These are phyloP conservation scores for Microstroma glucosiphilum DNA, from an alignment of 1,284 basidiomycete genomes.

Conservation along the genomic window DNA sequence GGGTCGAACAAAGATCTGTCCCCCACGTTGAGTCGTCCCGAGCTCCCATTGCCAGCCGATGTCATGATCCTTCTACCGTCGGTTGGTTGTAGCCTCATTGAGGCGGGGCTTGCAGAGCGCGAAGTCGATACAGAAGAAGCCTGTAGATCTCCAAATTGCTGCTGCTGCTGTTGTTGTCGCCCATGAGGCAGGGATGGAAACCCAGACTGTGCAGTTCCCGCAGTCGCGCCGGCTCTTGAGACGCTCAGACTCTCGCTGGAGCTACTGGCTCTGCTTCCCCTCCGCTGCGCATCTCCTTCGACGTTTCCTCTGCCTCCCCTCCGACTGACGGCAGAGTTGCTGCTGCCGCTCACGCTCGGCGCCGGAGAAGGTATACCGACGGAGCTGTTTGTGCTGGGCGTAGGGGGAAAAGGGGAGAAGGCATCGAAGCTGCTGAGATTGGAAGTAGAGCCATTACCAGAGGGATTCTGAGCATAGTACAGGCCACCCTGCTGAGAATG, in stretches of 20 bases:
- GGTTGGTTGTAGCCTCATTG: not conserved
- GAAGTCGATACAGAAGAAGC: not conserved
- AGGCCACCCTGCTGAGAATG: no score
- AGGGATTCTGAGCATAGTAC: not conserved
- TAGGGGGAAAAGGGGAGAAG: constrained; percentile 5
- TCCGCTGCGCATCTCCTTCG: not conserved
- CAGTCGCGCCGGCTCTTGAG: not conserved
- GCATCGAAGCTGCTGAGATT: constrained; percentile 4
- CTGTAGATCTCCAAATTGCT: no score
- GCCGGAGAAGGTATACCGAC: not conserved
- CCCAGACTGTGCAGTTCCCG: not conserved
- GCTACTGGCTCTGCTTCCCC: not conserved
- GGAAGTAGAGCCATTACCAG: not conserved
- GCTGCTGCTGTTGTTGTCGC: not conserved
- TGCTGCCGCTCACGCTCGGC: constrained; percentile 2
- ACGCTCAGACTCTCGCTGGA: not conserved
- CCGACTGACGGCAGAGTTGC: not conserved
- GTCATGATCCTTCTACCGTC: not conserved
- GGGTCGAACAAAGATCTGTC: constrained; percentile 1
- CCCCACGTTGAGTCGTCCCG: constrained; percentile 4
- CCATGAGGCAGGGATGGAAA: not conserved
- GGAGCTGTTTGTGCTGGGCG: not conserved
- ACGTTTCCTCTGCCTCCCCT: no score
- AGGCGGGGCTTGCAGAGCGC: not conserved
- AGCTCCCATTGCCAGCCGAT: not conserved